Evolutionary conservation across 768 basidiomycete species (phyloP), one percentile per base, ranked within the genome.

Genomic region (Chlorophyllum brunneum): DNA sequence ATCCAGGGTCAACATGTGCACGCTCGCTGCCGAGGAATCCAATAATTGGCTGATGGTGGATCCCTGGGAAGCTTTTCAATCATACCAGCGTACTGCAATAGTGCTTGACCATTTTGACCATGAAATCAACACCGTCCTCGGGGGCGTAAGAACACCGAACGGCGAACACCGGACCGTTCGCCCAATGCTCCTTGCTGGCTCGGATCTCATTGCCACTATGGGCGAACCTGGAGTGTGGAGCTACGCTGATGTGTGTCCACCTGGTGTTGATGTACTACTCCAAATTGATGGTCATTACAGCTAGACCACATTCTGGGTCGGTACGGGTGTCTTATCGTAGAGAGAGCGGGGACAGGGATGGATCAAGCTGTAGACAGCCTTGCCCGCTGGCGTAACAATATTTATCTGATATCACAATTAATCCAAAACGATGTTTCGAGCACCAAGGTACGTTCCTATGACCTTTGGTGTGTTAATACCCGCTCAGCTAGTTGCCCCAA

Each of bases 171-270:
- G 86, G 56, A 73, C 79, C 63, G 85, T 90, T 57, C 85, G 85
- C 56, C 78, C 98, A 58, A 91, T 98, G 87, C 81, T 99, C 36
- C 81, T 99, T 48, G 97, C 97, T 4, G 97, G 97, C n/a, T 94
- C 91, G 9, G 97, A 99, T 70, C 76, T 99, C 61, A 98, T 98
- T 68, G 85, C 91, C 62, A 97, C 94, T 23, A 98, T 99, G 87
- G 91, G 90, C 59, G 94, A 98, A 71, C 97, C 97, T 23, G 95
- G 97, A 15, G 95, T 99, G 31, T 99, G 97, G 97, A 83, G 86
- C 50, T 86, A 94, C 62, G 77, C 82, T 54, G 97, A 99, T 78
- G 94, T 95, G 70, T 65, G 92, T 79, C 54, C 47, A 57, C n/a
- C 54, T 34, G 46, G 44, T 34, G 40, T 39, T 53, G 36, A 31